Conservation (phyloP, 2,329 filamentous ascomycete species). For the Aspergillus novofumigatus region DNA sequence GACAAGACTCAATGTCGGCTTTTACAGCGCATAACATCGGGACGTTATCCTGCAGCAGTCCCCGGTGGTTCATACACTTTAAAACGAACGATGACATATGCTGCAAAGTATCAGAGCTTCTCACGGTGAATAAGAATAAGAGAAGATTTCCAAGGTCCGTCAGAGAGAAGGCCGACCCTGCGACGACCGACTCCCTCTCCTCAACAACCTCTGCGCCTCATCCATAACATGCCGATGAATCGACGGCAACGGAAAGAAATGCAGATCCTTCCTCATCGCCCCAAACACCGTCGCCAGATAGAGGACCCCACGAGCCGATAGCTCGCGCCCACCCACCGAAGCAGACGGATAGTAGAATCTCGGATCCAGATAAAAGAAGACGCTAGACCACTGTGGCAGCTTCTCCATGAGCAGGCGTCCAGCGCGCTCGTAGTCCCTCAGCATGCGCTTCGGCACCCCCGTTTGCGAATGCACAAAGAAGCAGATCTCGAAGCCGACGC, state of each 20-base stretch:
- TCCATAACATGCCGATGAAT: slow-evolving; percentile 23
- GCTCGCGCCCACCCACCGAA: slow-evolving; percentile 23
- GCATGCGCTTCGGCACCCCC: slow-evolving; percentile 30
- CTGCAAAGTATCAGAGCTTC: neutral
- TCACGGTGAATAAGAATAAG: neutral
- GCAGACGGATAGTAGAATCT: slow-evolving; percentile 30
- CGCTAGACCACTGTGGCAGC: slow-evolving; percentile 23
- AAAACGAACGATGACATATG: neutral
- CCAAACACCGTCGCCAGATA: slow-evolving; percentile 29
- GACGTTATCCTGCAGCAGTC: neutral
- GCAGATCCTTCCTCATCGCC: slow-evolving; percentile 22
- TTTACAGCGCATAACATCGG: neutral
- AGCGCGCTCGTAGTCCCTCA: slow-evolving; percentile 28
- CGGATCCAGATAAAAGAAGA: slow-evolving; percentile 33
- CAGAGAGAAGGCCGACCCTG: neutral
- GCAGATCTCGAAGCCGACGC: slow-evolving; percentile 34
- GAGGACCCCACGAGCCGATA: slow-evolving; percentile 27
- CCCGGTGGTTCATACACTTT: neutral
- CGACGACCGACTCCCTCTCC: neutral
- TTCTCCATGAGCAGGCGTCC: slow-evolving; percentile 20
- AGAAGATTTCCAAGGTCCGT: neutral
- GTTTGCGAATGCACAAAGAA: slow-evolving; percentile 35
- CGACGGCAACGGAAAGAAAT: slow-evolving; percentile 29
- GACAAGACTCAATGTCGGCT: neutral
- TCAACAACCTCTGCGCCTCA: slow-evolving; percentile 18